These are phyloP conservation scores for Gossypium schwendimanii DNA, from an alignment of 441 rosid species.

Conservation along the genomic window DNA sequence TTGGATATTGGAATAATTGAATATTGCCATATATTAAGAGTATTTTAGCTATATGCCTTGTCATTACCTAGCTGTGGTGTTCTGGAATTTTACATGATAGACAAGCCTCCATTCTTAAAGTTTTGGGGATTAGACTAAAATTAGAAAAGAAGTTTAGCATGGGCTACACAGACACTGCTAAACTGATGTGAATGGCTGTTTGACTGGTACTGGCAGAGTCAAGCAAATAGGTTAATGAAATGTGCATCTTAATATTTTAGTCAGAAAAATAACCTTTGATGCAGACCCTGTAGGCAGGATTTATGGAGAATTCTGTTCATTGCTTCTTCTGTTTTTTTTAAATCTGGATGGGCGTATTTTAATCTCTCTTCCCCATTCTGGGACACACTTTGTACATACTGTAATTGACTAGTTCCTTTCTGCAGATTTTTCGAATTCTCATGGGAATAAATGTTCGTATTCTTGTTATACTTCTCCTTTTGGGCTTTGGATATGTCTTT, in stretches of 20 bases:
- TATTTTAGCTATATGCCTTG: background rate
- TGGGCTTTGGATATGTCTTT: conserved; percentile 73
- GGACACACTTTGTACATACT: background rate
- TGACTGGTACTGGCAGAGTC: background rate
- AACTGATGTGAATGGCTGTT: background rate
- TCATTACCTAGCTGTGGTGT: background rate
- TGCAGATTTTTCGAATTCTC: conserved; percentile 78
- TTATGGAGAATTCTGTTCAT: background rate
- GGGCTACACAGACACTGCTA: background rate
- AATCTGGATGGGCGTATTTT: conserved; percentile 1
- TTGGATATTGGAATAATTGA: no score
- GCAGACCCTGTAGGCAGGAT: background rate
- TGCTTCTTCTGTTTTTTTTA: background rate
- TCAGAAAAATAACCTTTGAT: background rate
- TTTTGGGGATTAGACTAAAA: background rate
- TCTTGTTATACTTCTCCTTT: conserved; percentile 58
- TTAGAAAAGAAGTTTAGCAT: background rate
- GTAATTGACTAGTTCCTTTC: conserved; percentile 6
- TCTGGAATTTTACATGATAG: background rate
- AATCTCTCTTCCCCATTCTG: background rate
- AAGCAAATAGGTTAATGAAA: background rate
- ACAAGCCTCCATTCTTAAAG: background rate
- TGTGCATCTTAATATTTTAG: background rate
- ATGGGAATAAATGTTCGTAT: conserved; percentile 80
- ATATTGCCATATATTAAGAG: background rate